Conservation (phyloP, 768 basidiomycete genomes). For the Termitomyces sp. region DNA sequence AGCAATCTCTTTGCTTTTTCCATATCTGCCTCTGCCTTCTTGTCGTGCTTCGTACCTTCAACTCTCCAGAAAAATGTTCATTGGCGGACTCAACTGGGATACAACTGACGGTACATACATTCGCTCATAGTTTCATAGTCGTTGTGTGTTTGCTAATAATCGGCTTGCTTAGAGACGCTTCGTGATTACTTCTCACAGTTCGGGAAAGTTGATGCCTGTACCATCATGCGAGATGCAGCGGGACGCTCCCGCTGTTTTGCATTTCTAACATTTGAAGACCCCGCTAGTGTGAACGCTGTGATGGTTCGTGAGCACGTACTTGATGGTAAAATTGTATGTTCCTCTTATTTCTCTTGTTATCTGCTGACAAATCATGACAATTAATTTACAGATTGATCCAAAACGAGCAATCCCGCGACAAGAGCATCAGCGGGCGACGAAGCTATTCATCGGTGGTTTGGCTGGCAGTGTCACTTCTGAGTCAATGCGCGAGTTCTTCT, state of each 20-base stretch:
- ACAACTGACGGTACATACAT: slow-evolving; percentile 90
- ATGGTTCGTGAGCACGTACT: slow-evolving; percentile 93
- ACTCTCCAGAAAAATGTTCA: slow-evolving; percentile 93
- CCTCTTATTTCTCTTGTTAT: slow-evolving; percentile 4
- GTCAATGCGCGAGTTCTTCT: slow-evolving; percentile 89
- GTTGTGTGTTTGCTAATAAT: slow-evolving; percentile 35
- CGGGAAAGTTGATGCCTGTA: slow-evolving; percentile 95
- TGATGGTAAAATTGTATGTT: slow-evolving; percentile 92
- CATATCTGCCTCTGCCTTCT: slow-evolving; percentile 28
- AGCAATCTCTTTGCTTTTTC: slow-evolving; percentile 52
- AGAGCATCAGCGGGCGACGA: slow-evolving; percentile 90
- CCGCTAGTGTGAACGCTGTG: slow-evolving; percentile 89
- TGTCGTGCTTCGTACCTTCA: slow-evolving; percentile 14
- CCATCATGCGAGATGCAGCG: slow-evolving; percentile 96
- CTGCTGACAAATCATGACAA: neutral
- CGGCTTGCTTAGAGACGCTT: slow-evolving; percentile 53
- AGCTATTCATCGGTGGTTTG: slow-evolving; percentile 94
- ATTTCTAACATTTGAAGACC: slow-evolving; percentile 93
- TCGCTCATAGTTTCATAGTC: slow-evolving; percentile 23
- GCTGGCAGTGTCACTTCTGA: slow-evolving; percentile 91
- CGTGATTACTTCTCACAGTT: slow-evolving; percentile 92
- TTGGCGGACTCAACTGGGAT: slow-evolving; percentile 99
- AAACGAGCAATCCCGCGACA: slow-evolving; percentile 97
- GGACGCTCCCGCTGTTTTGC: slow-evolving; percentile 97
- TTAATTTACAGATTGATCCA: slow-evolving; percentile 81